These are phyloP conservation scores for Hypoxylon sp. DNA, from an alignment of 2,329 filamentous ascomycete species.

Conservation along the genomic window DNA sequence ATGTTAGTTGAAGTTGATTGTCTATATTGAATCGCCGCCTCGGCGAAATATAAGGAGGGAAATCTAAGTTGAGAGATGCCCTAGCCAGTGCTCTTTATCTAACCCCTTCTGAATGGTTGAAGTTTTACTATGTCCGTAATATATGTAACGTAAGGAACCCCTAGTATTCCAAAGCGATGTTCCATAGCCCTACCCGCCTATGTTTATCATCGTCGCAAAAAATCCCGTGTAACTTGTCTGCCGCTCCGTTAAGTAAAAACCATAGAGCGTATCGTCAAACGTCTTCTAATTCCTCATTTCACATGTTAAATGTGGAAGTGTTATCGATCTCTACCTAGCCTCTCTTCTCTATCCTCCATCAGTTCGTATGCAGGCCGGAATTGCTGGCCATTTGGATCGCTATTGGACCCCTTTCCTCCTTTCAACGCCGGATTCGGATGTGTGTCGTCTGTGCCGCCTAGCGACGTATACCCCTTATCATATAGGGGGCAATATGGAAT, in stretches of 20 bases:
- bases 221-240: not conserved
- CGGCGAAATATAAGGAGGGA: constrained; percentile 4
- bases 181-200: constrained; percentile 6
- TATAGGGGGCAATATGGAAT: constrained; percentile 91
- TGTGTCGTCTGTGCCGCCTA: constrained; percentile 93
- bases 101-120: constrained; percentile 7
- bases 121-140: constrained; percentile 1
- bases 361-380: constrained; percentile 85
- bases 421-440: constrained; percentile 85
- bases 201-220: not conserved
- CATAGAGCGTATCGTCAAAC: not conserved
- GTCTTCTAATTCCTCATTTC: not conserved
- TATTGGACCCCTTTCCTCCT: constrained; percentile 51
- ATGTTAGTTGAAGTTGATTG: not conserved
- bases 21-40: constrained; percentile 1
- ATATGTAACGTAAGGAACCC: not conserved
- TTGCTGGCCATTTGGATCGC: constrained; percentile 48
- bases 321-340: constrained; percentile 77
- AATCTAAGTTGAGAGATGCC: constrained; percentile 14
- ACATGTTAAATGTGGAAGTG: not conserved
- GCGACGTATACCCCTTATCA: constrained; percentile 87
- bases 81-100: constrained; percentile 18
- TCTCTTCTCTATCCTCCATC: constrained; percentile 81
- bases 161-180: constrained; percentile 1
- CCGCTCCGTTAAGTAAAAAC: not conserved